A percentile compares a stretch with the other conserved stretches of the same genome.
These are phyloP conservation scores for Gossypium schwendimanii DNA, from an alignment of 441 rosid genomes.

Conservation along the genomic window DNA sequence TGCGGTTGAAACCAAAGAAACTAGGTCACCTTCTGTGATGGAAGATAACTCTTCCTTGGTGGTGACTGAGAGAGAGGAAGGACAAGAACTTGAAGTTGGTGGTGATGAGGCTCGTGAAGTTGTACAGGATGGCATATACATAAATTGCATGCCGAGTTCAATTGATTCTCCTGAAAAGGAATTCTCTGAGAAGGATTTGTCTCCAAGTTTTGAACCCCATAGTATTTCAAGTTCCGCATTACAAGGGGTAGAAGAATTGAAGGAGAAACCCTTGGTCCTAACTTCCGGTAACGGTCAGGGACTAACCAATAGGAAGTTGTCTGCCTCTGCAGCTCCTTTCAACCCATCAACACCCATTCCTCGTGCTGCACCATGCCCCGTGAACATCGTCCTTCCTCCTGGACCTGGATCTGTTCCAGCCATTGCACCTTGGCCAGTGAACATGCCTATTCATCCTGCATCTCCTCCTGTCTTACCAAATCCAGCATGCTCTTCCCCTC, in stretches of 20 bases:
- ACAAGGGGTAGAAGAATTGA: slow-evolving; percentile 43
- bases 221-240: slow-evolving; percentile 17
- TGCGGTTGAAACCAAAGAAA: slow-evolving; percentile 32
- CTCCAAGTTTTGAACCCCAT: slow-evolving; percentile 30
- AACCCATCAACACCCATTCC: slow-evolving; percentile 65
- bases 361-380: slow-evolving; percentile 53
- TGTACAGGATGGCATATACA: slow-evolving; percentile 28
- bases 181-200: slow-evolving; percentile 28
- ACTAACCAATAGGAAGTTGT: slow-evolving; percentile 65
- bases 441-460: slow-evolving; percentile 78
- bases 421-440: slow-evolving; percentile 75
- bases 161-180: slow-evolving; percentile 23
- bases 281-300: slow-evolving; percentile 42
- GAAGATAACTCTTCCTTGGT: slow-evolving; percentile 29
- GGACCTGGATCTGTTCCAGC: slow-evolving; percentile 51
- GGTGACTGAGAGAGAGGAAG: slow-evolving; percentile 26
- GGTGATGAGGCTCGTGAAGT: slow-evolving; percentile 32
- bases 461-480: slow-evolving; percentile 43
- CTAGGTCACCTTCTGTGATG: slow-evolving; percentile 27
- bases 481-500: slow-evolving; percentile 52
- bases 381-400: slow-evolving; percentile 58
- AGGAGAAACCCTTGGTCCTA: slow-evolving; percentile 43
- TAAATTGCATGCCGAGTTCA: slow-evolving; percentile 27
- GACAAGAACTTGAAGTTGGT: slow-evolving; percentile 31
- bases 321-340: slow-evolving; percentile 95